These are phyloP conservation scores for Trametes punicea DNA, from an alignment of 768 basidiomycete genomes.

Conservation along the genomic window DNA sequence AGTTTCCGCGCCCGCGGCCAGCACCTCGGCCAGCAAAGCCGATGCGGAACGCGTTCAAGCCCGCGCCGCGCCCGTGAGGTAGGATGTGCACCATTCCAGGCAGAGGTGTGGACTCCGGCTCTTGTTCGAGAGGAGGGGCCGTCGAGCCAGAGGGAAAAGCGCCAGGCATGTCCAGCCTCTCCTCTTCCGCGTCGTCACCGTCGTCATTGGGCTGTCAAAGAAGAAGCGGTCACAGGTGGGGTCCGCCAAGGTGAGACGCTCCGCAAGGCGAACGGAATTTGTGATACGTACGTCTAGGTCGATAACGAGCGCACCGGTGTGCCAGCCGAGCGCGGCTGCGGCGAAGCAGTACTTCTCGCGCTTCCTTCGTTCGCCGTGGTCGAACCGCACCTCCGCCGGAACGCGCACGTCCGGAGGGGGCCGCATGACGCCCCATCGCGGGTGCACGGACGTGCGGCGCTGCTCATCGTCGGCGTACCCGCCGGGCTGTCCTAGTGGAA, in stretches of 20 bases:
- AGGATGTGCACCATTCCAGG: constrained; percentile 15
- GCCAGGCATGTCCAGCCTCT: constrained; percentile 30
- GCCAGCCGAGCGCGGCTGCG: constrained; percentile 86
- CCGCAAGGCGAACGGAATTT: background rate
- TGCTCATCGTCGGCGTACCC: constrained; percentile 45
- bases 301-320: constrained; percentile 84
- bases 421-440: constrained; percentile 27
- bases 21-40: constrained; percentile 50
- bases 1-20: constrained; percentile 23
- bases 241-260: background rate
- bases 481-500: constrained; percentile 56
- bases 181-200: constrained; percentile 27
- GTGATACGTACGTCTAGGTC: constrained; percentile 62
- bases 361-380: constrained; percentile 44
- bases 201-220: constrained; percentile 33
- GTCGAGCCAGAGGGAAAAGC: constrained; percentile 18
- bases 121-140: constrained; percentile 10
- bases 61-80: constrained; percentile 11
- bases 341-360: constrained; percentile 74
- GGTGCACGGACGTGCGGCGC: constrained; percentile 29
- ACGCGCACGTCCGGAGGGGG: constrained; percentile 44
- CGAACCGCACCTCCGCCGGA: constrained; percentile 74
- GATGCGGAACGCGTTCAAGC: constrained; percentile 41
- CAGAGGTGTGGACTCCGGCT: constrained; percentile 14
- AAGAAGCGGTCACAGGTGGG: too few relatives aligned